Percentiles rank a stretch among this genome's conserved stretches.
phyloP scores from a whole-genome alignment of 2,329 filamentous ascomycete genomes.

The Colletotrichum sp. region DNA sequence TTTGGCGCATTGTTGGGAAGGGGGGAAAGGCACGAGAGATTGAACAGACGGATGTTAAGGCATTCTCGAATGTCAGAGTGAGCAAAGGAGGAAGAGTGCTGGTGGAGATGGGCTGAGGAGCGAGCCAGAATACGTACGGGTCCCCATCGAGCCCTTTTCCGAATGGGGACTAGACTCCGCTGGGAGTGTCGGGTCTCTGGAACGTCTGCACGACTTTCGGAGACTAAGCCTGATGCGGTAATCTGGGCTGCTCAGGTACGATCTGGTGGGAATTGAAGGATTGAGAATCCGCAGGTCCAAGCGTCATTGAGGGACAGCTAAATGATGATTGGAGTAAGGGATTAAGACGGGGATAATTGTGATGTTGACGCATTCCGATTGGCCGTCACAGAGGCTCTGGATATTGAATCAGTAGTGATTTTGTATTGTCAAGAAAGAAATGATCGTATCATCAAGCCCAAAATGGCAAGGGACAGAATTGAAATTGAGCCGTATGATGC shows the following conservation, averaged over 20 bases:
- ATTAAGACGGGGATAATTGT: not conserved
- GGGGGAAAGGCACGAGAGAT: not conserved
- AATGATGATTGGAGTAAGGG: not conserved
- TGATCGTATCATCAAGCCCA: not conserved
- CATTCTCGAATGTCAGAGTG: not conserved
- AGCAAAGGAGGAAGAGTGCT: not conserved
- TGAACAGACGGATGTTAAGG: not conserved
- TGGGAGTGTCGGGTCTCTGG: not conserved
- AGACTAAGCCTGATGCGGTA: slow-evolving; percentile 34
- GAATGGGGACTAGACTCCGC: slow-evolving; percentile 16
- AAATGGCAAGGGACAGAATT: not conserved
- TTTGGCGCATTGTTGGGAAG: slow-evolving; percentile 51
- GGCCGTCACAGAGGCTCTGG: not conserved
- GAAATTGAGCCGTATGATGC: not conserved
- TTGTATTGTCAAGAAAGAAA: not conserved
- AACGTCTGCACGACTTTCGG: slow-evolving; percentile 25
- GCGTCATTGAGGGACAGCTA: not conserved
- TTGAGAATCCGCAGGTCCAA: not conserved
- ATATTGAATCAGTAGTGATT: not conserved
- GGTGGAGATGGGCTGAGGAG: not conserved
- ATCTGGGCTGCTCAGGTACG: not conserved
- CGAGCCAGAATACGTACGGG: not conserved
- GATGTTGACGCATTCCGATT: not conserved
- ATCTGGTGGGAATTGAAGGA: not conserved
- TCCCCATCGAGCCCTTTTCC: not conserved